Evolutionary conservation across 2,329 filamentous ascomycete species (phyloP).

Genomic region (Aspergillus latus): DNA sequence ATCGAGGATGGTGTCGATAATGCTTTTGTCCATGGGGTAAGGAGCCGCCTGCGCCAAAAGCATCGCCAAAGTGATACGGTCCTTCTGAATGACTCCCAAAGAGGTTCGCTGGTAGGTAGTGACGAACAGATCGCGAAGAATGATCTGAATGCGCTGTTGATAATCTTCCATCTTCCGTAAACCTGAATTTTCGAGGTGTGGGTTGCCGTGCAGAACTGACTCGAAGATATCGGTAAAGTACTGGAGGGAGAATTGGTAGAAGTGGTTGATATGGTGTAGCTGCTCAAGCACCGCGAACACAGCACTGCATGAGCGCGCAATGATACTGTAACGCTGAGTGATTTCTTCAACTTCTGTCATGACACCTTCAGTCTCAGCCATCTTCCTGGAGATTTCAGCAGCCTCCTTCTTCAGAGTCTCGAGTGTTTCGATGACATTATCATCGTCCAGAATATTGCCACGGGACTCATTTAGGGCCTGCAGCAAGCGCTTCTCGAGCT

Average conservation of each 20-base stretch:
- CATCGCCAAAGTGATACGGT: slow-evolving; percentile 91
- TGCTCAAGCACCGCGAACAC: slow-evolving; percentile 97
- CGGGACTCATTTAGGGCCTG: slow-evolving; percentile 96
- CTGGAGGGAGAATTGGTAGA: slow-evolving; percentile 98
- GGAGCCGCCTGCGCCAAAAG: slow-evolving; percentile 91
- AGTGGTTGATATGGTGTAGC: slow-evolving; percentile 96
- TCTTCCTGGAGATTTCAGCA: slow-evolving; percentile 93
- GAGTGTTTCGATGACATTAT: slow-evolving; percentile 95
- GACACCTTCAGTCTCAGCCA: slow-evolving; percentile 92
- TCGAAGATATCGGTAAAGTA: slow-evolving; percentile 99
- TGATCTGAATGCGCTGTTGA: slow-evolving; percentile 78
- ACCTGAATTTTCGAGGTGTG: slow-evolving; percentile 55
- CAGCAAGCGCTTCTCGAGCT: slow-evolving; percentile 88
- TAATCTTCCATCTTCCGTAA: slow-evolving; percentile 64
- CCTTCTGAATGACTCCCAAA: slow-evolving; percentile 85
- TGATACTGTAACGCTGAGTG: slow-evolving; percentile 88
- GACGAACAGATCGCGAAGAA: slow-evolving; percentile 87
- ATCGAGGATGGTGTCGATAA: slow-evolving; percentile 86
- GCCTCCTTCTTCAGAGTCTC: slow-evolving; percentile 98
- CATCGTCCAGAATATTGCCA: slow-evolving; percentile 96
- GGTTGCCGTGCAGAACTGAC: slow-evolving; percentile 78
- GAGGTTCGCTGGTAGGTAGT: slow-evolving; percentile 93
- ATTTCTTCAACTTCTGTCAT: slow-evolving; percentile 98
- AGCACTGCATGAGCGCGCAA: slow-evolving; percentile 92
- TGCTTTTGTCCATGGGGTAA: slow-evolving; percentile 86